A percentile compares a stretch with the other conserved stretches of the same genome.
Evolutionary conservation across 2,329 filamentous ascomycete species (phyloP).

Genomic region (Rhynchosporium secalis): DNA sequence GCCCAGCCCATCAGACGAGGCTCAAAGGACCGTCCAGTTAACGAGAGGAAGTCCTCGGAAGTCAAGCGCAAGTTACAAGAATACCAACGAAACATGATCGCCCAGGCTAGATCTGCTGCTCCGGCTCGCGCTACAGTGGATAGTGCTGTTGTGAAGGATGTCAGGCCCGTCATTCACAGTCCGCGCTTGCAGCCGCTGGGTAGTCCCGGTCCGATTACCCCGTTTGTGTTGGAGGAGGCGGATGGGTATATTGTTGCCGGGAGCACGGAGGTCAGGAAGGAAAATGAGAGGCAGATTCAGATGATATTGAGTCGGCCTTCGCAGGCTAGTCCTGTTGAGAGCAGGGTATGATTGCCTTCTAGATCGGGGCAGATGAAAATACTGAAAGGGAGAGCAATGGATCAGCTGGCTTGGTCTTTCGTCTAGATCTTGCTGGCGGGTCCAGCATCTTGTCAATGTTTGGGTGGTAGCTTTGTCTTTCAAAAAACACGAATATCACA

Average conservation of each 20-base stretch:
- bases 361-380: background rate
- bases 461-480: too few species aligned
- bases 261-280: slow-evolving; percentile 20
- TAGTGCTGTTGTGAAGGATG: slow-evolving; percentile 22
- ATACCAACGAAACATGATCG: slow-evolving; percentile 62
- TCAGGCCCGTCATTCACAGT: slow-evolving; percentile 42
- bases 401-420: slow-evolving; percentile 3
- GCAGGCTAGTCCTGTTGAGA: slow-evolving; percentile 5
- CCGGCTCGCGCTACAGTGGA: slow-evolving; percentile 1
- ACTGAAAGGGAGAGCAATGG: background rate
- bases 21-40: slow-evolving; percentile 39
- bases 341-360: background rate
- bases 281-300: slow-evolving; percentile 17
- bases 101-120: slow-evolving; percentile 52
- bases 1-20: slow-evolving; percentile 33
- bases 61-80: slow-evolving; percentile 54
- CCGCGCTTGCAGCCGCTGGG: slow-evolving; percentile 54
- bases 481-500: background rate
- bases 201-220: slow-evolving; percentile 61
- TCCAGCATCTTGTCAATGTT: background rate
- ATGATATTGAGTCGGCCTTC: slow-evolving; percentile 11
- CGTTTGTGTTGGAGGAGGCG: slow-evolving; percentile 54
- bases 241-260: slow-evolving; percentile 34
- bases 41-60: slow-evolving; percentile 48
- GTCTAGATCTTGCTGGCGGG: background rate